These are phyloP conservation scores for Ustilago shanxiensis DNA, from an alignment of 1,284 basidiomycete genomes.

Conservation along the genomic window DNA sequence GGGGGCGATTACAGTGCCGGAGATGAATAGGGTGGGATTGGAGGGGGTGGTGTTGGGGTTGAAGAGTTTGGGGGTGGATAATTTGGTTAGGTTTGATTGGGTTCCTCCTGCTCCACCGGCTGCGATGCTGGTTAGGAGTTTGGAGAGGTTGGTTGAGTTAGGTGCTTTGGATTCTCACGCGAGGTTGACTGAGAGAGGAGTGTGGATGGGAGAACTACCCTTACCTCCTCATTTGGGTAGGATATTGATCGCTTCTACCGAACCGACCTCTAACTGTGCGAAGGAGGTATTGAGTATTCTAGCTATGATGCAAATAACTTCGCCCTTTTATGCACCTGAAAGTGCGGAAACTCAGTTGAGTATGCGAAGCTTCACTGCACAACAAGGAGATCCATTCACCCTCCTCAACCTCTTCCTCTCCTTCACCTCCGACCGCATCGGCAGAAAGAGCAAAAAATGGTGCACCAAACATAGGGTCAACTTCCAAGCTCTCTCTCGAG, in stretches of 20 bases:
- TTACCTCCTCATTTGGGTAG: constrained; percentile 75
- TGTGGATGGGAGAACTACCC: constrained; percentile 75
- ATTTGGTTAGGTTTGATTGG: constrained; percentile 89
- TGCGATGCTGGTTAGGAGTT: constrained; percentile 84
- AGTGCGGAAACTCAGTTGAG: constrained; percentile 89
- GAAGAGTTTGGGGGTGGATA: constrained; percentile 88
- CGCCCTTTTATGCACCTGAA: constrained; percentile 56
- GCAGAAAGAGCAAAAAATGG: constrained; percentile 85
- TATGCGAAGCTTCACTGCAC: constrained; percentile 91
- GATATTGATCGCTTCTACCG: constrained; percentile 57
- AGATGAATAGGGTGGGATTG: constrained; percentile 89
- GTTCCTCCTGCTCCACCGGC: constrained; percentile 83
- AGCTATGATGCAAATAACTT: constrained; percentile 82
- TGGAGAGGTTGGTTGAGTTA: constrained; percentile 76
- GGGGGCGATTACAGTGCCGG: constrained; percentile 81
- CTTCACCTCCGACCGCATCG: constrained; percentile 77
- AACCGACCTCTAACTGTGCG: constrained; percentile 78
- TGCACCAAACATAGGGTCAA: constrained; percentile 91
- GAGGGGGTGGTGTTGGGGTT: constrained; percentile 89
- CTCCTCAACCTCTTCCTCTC: constrained; percentile 94
- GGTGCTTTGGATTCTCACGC: constrained; percentile 73
- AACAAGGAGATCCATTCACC: constrained; percentile 96
- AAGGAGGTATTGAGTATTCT: constrained; percentile 95
- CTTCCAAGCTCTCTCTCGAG: constrained; percentile 90
- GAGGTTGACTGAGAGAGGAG: constrained; percentile 73